Base-by-base conservation (phyloP, 2,329 filamentous ascomycete species). In the Xylariomycetidae sp. region DNA sequence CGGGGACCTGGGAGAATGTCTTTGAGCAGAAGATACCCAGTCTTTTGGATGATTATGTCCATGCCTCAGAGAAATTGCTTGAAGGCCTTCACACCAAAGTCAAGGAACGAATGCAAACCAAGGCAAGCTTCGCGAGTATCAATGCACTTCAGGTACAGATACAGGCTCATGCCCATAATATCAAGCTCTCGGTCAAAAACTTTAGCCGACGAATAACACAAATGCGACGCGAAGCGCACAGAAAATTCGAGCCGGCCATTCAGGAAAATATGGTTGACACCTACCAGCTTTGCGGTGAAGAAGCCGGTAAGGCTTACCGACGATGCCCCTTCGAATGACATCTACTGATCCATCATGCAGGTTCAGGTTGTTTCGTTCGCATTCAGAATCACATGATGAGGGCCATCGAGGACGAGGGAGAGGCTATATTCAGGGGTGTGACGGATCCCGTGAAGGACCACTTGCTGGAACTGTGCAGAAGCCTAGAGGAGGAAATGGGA, bases 341-440 rank as follows among this genome's bases (percentile, higher is more conserved):
- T 6, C n/a, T 8, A n/a, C 22, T n/a, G 23, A 25, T 31, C 16
- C 17, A 22, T 23, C 25, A n/a, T 10, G 18, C 18, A 47, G 44
- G 46, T 19, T 30, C 7, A 13, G 46, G 46, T 6, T 39, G 41
- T 16, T 47, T 47, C 30, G 10, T 16, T 3, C 44, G 42, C 26
- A 45, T 47, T 3, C 32, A 37, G 27, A 11, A 31, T 0, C 13
- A 4, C 12, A 42, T 49, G 37, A 12, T 33, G 13, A 13, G 22
- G 3, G 28, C 38, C 10, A 26, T 49, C 3, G 20, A 7, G 13
- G 15, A 23, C 4, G 6, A 41, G 11, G n/a, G 27, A 6, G 4
- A 5, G n/a, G 9, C 6, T 3, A 36, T 46, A 4, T 34, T 42
- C 18, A 31, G n/a, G 2, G n/a, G 4, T 19, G 34, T 37, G 5